phyloP scores from a whole-genome alignment of 2,329 filamentous ascomycete genomes.

The Verruconis gallopava region DNA sequence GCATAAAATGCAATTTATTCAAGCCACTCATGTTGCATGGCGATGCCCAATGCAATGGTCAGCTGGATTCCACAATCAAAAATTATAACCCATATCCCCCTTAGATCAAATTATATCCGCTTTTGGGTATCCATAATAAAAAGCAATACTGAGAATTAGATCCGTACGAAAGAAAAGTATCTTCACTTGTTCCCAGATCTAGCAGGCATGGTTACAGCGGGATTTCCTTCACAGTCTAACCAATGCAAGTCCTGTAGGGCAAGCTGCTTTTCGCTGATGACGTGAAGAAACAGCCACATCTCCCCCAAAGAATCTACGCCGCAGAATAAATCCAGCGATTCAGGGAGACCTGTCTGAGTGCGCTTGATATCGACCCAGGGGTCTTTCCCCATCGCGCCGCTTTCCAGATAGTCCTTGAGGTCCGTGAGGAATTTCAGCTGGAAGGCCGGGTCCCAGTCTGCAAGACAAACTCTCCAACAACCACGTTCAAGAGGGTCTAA shows the following conservation, averaged over 20 bases:
- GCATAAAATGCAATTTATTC: no score
- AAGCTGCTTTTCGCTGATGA: neutral
- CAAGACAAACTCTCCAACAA: neutral
- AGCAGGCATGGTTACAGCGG: neutral
- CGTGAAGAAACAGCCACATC: neutral
- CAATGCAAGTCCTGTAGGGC: neutral
- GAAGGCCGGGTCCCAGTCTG: neutral
- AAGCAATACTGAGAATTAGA: no score
- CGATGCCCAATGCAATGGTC: no score
- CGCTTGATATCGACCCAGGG: neutral
- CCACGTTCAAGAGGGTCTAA: neutral
- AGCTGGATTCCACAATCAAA: no score
- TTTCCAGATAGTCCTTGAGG: neutral
- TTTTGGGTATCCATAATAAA: no score
- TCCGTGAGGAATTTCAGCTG: neutral
- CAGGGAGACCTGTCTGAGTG: neutral
- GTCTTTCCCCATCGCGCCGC: neutral
- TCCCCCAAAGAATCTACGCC: neutral
- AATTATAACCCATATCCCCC: no score
- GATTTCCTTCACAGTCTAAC: neutral
- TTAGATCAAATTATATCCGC: no score
- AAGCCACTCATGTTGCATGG: no score
- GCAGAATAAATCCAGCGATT: neutral
- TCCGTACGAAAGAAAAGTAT: no score
- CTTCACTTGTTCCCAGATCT: no score